Evolutionary conservation across 2,329 filamentous ascomycete genomes (phyloP).

Genomic region (Calycina marina): DNA sequence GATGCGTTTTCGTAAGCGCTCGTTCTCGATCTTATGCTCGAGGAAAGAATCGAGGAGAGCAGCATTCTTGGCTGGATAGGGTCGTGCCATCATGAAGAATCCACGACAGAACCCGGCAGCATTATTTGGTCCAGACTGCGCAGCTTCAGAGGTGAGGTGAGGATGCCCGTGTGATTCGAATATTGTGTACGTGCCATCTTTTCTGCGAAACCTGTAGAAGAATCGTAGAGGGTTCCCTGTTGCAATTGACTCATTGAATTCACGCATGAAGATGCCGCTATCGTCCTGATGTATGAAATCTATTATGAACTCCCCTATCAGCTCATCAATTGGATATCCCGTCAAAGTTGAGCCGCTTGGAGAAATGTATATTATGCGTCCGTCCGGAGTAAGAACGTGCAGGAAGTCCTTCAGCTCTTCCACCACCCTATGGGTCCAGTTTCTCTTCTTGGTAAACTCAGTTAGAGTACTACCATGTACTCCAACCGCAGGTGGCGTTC

Average conservation of each 20-base stretch:
- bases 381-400: constrained; percentile 74
- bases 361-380: constrained; percentile 74
- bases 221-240: constrained; percentile 66
- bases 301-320: constrained; percentile 61
- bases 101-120: constrained; percentile 64
- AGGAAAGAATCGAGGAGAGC: constrained; percentile 80
- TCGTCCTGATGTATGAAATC: constrained; percentile 82
- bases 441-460: constrained; percentile 49
- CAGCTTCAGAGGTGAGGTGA: constrained; percentile 61
- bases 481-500: constrained; percentile 13
- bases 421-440: constrained; percentile 81
- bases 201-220: constrained; percentile 72
- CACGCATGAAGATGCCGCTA: constrained; percentile 64
- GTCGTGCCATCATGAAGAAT: constrained; percentile 85
- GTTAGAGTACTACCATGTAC: constrained; percentile 41
- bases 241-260: constrained; percentile 80
- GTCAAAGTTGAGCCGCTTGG: constrained; percentile 62
- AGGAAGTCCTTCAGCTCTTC: constrained; percentile 83
- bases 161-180: constrained; percentile 90
- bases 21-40: constrained; percentile 94
- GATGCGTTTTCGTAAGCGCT: constrained; percentile 71
- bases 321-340: constrained; percentile 56
- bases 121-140: constrained; percentile 46
- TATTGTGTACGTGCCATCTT: constrained; percentile 59
- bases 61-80: constrained; percentile 80